Evolutionary conservation across 495 filamentous ascomycete species (phyloP).

Genomic region (Cairneyella variabilis): DNA sequence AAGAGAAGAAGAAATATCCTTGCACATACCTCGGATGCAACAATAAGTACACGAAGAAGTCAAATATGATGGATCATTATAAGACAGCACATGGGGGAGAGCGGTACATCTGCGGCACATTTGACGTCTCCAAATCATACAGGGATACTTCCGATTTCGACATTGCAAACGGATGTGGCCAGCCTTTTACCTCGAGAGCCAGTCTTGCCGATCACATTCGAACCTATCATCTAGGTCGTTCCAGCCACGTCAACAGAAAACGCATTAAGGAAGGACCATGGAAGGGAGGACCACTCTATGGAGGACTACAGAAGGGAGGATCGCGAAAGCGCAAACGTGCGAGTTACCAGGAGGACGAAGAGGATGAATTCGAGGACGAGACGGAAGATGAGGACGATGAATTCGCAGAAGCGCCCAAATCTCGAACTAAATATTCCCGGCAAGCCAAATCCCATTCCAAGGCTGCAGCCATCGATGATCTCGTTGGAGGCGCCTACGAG

Average conservation of each 20-base stretch:
- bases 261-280: conserved; percentile 24
- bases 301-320: conserved; percentile 1
- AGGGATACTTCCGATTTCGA: conserved; percentile 63
- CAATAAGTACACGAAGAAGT: conserved; percentile 69
- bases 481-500: not conserved
- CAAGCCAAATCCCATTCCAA: conserved; percentile 2
- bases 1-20: conserved; percentile 55
- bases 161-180: conserved; percentile 62
- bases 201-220: conserved; percentile 78
- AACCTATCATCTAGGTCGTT: conserved; percentile 63
- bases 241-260: conserved; percentile 33
- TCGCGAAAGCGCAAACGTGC: too few species aligned
- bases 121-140: conserved; percentile 51
- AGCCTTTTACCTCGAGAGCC: conserved; percentile 63
- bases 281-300: conserved; percentile 15
- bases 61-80: conserved; percentile 76
- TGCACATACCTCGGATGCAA: conserved; percentile 65
- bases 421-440: conserved; percentile 11
- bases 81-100: conserved; percentile 67
- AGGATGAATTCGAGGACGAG: conserved; percentile 20
- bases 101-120: conserved; percentile 69
- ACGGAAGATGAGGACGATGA: conserved; percentile 13
- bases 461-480: conserved; percentile 28
- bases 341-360: conserved; percentile 5
- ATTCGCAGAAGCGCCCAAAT: not conserved